Conservation (phyloP, 768 basidiomycete genomes). For the Amanita brunnescens region DNA sequence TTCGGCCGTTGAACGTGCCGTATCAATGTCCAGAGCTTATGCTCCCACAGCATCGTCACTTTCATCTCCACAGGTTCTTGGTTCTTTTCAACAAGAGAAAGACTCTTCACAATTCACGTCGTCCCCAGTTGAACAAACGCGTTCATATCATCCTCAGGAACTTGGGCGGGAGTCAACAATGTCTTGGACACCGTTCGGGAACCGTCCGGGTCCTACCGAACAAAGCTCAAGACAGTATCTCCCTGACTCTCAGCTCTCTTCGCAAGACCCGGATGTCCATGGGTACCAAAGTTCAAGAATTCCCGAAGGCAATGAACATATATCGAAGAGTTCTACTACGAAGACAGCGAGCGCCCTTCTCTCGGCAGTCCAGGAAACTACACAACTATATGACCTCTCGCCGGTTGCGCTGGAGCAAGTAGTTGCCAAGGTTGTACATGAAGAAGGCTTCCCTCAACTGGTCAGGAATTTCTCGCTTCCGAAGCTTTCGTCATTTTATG, state of each 20-base stretch:
- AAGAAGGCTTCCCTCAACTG: slow-evolving; percentile 72
- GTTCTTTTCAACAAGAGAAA: not conserved
- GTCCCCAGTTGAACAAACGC: not conserved
- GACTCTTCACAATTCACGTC: not conserved
- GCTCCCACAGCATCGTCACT: not conserved
- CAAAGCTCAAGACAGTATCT: not conserved
- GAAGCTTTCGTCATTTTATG: not conserved
- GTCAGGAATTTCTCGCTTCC: slow-evolving; percentile 29
- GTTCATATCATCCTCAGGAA: not conserved
- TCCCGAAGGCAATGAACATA: not conserved
- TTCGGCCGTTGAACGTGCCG: not conserved
- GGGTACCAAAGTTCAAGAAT: too few species aligned
- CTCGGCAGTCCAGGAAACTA: slow-evolving; percentile 33
- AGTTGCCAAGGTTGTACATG: slow-evolving; percentile 53
- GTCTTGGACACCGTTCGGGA: not conserved
- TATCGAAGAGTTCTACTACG: not conserved
- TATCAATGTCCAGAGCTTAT: not conserved
- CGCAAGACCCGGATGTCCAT: not conserved
- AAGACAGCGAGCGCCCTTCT: slow-evolving; percentile 17
- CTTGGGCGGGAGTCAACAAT: not conserved
- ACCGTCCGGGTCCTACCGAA: not conserved
- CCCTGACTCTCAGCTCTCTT: not conserved
- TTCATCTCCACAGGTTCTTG: not conserved
- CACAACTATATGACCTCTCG: slow-evolving; percentile 47
- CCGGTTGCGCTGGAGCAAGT: slow-evolving; percentile 43